phyloP scores from a whole-genome alignment of 1,284 basidiomycete species.

The Abortiporus biennis region DNA sequence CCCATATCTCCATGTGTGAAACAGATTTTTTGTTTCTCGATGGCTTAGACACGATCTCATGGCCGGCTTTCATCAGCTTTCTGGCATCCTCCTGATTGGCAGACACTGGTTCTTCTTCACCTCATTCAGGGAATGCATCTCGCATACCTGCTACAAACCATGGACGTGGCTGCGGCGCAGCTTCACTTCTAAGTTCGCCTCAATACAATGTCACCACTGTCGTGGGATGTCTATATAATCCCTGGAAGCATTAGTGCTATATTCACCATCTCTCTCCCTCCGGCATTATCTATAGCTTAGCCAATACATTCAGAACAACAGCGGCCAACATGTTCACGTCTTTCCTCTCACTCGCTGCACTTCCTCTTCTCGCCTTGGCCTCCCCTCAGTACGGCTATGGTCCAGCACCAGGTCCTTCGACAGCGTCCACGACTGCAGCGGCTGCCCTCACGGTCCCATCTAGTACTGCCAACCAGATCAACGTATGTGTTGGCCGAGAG shows the following conservation, averaged over 20 bases:
- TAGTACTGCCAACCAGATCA: not conserved
- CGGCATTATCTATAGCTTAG: not conserved
- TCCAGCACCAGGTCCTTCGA: conserved; percentile 17
- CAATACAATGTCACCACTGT: conserved; percentile 5
- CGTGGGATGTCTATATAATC: conserved; percentile 6
- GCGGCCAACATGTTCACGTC: conserved; percentile 18
- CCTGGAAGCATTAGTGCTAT: not conserved
- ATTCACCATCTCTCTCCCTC: not conserved
- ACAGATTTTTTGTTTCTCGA: too few relatives aligned
- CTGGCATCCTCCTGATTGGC: too few relatives aligned
- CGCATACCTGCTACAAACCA: too few relatives aligned
- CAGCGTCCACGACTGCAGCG: conserved; percentile 26
- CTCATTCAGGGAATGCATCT: too few relatives aligned
- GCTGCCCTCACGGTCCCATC: conserved; percentile 34
- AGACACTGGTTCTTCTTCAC: too few relatives aligned
- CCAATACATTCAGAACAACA: not conserved
- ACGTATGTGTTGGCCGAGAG: too few relatives aligned
- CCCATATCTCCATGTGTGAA: too few relatives aligned
- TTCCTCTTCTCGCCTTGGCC: conserved; percentile 33
- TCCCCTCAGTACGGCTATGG: conserved; percentile 32
- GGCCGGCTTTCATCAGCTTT: too few relatives aligned
- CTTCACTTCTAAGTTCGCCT: not conserved
- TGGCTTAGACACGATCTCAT: too few relatives aligned
- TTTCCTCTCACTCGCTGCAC: conserved; percentile 14
- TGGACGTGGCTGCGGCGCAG: conserved; percentile 6